Base-by-base conservation (phyloP, 2,329 filamentous ascomycete species). In the Alternaria angustiovoidea region DNA sequence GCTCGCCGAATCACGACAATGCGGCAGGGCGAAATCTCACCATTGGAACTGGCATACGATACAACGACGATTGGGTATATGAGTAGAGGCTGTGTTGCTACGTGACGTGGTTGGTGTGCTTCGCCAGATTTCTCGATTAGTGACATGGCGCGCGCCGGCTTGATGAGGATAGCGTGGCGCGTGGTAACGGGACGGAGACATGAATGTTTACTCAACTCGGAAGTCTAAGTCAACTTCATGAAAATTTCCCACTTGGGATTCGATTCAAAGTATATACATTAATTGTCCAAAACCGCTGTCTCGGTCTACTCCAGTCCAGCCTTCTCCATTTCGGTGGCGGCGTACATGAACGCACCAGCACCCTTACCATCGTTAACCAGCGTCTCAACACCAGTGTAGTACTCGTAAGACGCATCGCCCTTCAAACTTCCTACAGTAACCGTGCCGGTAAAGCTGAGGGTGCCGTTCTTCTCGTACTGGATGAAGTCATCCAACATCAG, bases 351-450 rank as follows among this genome's bases (percentile, higher is more conserved):
- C 1, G 78, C 74, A n/a, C 75, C 78, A 12, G 74, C 77, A n/a
- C 79, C 79, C 61, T 80, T 80, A 28, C 77, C 75, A 54, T 80
- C 79, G 51, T 80, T 79, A 52, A 75, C 54, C 7, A 61, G 67
- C 11, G 75, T 57, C 9, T 73, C 68, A 11, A 79, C 76, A 24
- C 72, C 65, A 24, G 76, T 75, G 62, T 80, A 80, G 65, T 80
- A 81, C 76, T 84, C 80, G 64, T 84, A 87, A 8, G 78, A 80
- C 3, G 81, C 85, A 62, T 83, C 78, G 11, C 81, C 81, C 63
- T 78, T 81, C 62, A 87, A 66, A 52, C 82, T 85, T 46, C 85
- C 84, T 9, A 86, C 84, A 49, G 78, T 72, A 0, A 86, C 85
- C 0, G 85, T 87, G 1, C 83, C 82, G 61, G 84, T 81, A 74